phyloP scores from a whole-genome alignment of 352 stramenopile species.

The Blastocystis sp. region DNA sequence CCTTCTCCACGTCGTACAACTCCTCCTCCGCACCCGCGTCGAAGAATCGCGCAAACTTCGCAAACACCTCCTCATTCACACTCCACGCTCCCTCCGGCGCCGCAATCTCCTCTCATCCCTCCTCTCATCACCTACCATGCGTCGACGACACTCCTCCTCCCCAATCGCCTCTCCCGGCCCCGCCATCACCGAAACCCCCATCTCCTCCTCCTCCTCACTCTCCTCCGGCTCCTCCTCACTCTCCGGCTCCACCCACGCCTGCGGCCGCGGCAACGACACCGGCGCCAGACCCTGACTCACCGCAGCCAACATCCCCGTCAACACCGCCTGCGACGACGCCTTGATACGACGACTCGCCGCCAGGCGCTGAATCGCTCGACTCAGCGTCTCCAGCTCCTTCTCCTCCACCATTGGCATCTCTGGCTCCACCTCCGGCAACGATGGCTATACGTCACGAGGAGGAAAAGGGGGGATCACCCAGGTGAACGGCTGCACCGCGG shows the following conservation, averaged over 20 bases:
- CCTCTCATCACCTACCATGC: neutral
- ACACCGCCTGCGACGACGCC: neutral
- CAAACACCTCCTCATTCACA: neutral
- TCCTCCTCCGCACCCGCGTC: neutral
- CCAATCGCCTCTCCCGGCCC: neutral
- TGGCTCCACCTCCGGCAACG: neutral
- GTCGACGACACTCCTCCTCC: neutral
- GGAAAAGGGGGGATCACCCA: neutral
- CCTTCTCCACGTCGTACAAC: neutral
- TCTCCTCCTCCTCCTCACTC: slow-evolving; percentile 4
- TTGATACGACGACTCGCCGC: slow-evolving; percentile 18
- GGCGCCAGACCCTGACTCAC: slow-evolving; percentile 13
- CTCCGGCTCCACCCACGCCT: slow-evolving; percentile 46
- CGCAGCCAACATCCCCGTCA: slow-evolving; percentile 29
- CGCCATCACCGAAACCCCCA: neutral
- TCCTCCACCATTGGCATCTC: slow-evolving; percentile 9
- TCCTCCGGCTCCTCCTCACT: slow-evolving; percentile 47
- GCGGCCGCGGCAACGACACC: neutral
- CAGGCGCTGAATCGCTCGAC: neutral
- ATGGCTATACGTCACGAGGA: neutral
- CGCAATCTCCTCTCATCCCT: neutral
- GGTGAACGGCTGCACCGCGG: neutral
- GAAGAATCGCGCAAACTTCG: slow-evolving; percentile 14
- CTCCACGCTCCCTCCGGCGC: neutral
- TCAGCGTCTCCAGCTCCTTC: neutral